Evolutionary conservation across 2,329 filamentous ascomycete genomes (phyloP).

Genomic region (Sarocladium kiliense): DNA sequence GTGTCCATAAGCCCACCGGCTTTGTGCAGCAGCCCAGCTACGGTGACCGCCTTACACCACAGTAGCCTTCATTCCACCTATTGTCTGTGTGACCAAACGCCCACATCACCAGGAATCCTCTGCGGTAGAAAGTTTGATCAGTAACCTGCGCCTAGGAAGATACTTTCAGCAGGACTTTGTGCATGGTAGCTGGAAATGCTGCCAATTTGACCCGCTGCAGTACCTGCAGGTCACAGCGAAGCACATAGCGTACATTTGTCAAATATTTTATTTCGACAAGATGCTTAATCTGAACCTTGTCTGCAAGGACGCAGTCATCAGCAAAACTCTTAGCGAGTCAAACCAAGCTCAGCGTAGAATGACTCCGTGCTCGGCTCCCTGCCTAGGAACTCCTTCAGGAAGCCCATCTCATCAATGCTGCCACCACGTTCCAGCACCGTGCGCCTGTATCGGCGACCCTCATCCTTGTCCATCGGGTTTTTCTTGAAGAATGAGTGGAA

Average conservation of each 20-base stretch:
- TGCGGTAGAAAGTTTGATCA: too few relatives aligned
- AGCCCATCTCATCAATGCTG: slow-evolving; percentile 75
- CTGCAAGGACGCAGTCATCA: too few relatives aligned
- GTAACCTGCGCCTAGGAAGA: too few relatives aligned
- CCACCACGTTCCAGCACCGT: slow-evolving; percentile 75
- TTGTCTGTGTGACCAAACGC: neutral
- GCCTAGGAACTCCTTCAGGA: slow-evolving; percentile 72
- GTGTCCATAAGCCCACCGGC: too few relatives aligned
- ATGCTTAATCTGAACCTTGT: too few relatives aligned
- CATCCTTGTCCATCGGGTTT: slow-evolving; percentile 70
- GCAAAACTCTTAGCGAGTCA: slow-evolving; percentile 12
- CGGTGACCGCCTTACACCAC: neutral
- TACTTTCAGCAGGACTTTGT: too few relatives aligned
- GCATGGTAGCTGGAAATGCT: too few relatives aligned
- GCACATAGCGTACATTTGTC: too few relatives aligned
- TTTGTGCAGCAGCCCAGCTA: neutral
- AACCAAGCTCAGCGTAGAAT: slow-evolving; percentile 73
- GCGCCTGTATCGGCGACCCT: slow-evolving; percentile 72
- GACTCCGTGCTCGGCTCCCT: slow-evolving; percentile 71
- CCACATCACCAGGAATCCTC: neutral
- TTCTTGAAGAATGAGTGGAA: slow-evolving; percentile 75
- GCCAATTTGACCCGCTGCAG: too few relatives aligned
- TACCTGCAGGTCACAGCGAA: too few relatives aligned
- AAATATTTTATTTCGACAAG: too few relatives aligned
- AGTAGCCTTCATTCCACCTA: neutral